Conservation (phyloP, 2,329 filamentous ascomycete species). For the Monilinia vaccinii-corymbosi region DNA sequence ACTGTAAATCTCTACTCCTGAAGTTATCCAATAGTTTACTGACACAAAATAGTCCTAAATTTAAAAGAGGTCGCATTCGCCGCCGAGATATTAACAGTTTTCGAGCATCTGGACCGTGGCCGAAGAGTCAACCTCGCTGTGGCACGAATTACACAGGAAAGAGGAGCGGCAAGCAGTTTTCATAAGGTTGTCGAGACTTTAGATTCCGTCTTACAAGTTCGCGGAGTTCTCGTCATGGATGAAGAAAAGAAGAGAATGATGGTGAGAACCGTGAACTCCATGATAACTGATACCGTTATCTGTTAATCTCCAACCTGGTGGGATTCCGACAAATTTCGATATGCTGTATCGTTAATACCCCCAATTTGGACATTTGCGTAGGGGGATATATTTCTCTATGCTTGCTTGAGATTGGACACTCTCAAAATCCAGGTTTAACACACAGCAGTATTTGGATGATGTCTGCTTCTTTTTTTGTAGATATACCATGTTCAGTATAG, state of each 20-base stretch:
- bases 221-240: slow-evolving; percentile 60
- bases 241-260: slow-evolving; percentile 61
- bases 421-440: neutral
- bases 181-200: slow-evolving; percentile 73
- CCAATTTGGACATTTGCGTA: neutral
- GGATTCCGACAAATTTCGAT: neutral
- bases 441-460: slow-evolving; percentile 9
- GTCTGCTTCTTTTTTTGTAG: slow-evolving; percentile 10
- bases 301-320: neutral
- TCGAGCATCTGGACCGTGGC: slow-evolving; percentile 52
- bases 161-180: slow-evolving; percentile 86
- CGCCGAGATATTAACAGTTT: slow-evolving; percentile 74
- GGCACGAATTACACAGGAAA: slow-evolving; percentile 78
- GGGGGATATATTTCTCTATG: neutral
- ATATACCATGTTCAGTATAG: slow-evolving; percentile 10
- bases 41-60: slow-evolving; percentile 50
- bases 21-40: slow-evolving; percentile 10
- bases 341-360: neutral
- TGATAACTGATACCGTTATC: neutral
- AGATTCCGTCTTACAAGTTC: slow-evolving; percentile 55
- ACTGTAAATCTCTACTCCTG: slow-evolving; percentile 51
- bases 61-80: slow-evolving; percentile 86
- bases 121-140: slow-evolving; percentile 68
- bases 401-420: neutral
- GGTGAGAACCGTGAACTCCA: slow-evolving; percentile 48